Evolutionary conservation across 2,329 filamentous ascomycete species (phyloP).

Genomic region (Bipolaris victoriae): DNA sequence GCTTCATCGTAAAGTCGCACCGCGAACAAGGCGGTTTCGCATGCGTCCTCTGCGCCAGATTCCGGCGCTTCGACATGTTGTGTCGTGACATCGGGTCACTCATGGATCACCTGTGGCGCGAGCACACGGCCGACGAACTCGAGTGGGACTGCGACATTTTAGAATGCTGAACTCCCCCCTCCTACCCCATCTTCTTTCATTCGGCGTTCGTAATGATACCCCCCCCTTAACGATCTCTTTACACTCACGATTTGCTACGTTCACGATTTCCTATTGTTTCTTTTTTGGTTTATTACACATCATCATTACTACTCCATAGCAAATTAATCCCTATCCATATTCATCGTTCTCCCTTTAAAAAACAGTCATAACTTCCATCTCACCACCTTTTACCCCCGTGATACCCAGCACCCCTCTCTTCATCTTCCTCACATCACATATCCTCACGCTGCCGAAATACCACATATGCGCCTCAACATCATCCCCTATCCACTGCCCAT

Average conservation of each 20-base stretch:
- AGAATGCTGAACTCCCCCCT: slow-evolving; percentile 12
- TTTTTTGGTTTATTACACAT: not conserved
- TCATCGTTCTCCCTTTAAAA: slow-evolving; percentile 14
- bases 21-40: slow-evolving; percentile 37
- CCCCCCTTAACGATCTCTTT: not conserved
- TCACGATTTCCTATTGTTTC: not conserved
- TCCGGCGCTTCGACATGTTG: slow-evolving; percentile 35
- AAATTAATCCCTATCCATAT: no score
- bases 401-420: slow-evolving; percentile 19
- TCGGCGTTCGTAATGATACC: not conserved
- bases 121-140: slow-evolving; percentile 38
- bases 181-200: not conserved
- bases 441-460: slow-evolving; percentile 41
- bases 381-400: slow-evolving; percentile 8
- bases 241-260: not conserved
- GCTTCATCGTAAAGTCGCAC: slow-evolving; percentile 43
- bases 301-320: not conserved
- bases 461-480: slow-evolving; percentile 46
- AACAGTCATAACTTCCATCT: slow-evolving; percentile 20
- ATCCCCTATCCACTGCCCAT: slow-evolving; percentile 34
- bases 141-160: slow-evolving; percentile 37
- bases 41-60: slow-evolving; percentile 38
- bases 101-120: slow-evolving; percentile 45
- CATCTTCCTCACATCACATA: slow-evolving; percentile 24
- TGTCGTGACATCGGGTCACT: slow-evolving; percentile 32